Conservation (phyloP, 768 basidiomycete genomes). For the Cystofilobasidium bisporidii region DNA sequence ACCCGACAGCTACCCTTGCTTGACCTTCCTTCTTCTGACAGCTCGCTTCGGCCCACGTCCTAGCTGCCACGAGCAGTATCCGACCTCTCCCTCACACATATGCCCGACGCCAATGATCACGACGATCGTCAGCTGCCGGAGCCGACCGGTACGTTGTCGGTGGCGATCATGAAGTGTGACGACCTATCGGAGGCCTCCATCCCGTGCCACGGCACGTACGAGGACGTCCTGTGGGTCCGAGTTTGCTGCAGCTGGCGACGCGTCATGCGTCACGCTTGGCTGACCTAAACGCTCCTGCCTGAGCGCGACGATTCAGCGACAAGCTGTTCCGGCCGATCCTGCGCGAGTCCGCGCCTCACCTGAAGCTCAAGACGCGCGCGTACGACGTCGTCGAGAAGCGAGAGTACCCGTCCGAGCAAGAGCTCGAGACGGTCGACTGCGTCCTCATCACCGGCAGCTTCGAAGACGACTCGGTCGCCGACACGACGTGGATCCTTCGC, state of each 20-base stretch:
- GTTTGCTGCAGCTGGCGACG: not conserved
- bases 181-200: slow-evolving; percentile 29
- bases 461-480: slow-evolving; percentile 34
- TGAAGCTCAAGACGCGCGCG: slow-evolving; percentile 29
- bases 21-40: too few relatives aligned
- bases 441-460: slow-evolving; percentile 34
- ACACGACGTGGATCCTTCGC: slow-evolving; percentile 33
- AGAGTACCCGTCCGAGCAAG: slow-evolving; percentile 32
- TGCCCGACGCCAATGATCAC: not conserved
- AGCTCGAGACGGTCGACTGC: slow-evolving; percentile 32
- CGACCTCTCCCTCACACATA: not conserved
- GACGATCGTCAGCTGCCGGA: not conserved
- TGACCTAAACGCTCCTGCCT: not conserved
- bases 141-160: slow-evolving; percentile 19
- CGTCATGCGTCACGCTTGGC: too few relatives aligned
- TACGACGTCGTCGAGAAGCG: slow-evolving; percentile 33
- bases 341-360: slow-evolving; percentile 17
- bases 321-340: slow-evolving; percentile 34
- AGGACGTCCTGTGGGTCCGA: slow-evolving; percentile 11
- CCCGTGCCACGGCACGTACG: slow-evolving; percentile 32
- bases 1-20: too few relatives aligned
- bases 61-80: too few relatives aligned
- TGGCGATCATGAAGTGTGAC: slow-evolving; percentile 35
- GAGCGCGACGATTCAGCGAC: slow-evolving; percentile 16
- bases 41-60: too few relatives aligned